Base-by-base conservation (phyloP, 768 basidiomycete species). In the Cystobasidium onofrii region DNA sequence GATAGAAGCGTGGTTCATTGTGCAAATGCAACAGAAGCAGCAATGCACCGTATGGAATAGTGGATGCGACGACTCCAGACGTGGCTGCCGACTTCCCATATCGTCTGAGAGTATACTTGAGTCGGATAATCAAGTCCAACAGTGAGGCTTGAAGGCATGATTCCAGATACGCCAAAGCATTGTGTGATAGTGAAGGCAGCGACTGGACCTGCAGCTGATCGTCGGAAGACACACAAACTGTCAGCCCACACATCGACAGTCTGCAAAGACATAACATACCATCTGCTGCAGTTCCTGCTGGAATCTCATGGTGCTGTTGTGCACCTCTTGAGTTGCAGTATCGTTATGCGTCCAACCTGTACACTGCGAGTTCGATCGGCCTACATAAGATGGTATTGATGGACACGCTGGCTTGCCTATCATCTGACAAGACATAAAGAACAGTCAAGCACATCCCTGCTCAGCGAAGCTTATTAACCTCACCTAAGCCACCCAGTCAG, bases 271-370 rank as follows among this genome's bases (percentile, higher is more conserved):
- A 60, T 29, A 10, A 7, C 69, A 18, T 31, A 71, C 69, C 27
- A 71, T 55, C 29, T 71, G 69, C 69, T 71, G 69, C 33, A 71
- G 52, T 44, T 71, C 69, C 34, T 71, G 69, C 55, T 36, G 33
- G 34, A 71, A 71, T n/a, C 54, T 33, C 69, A 71, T 71, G 2
- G 27, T 55, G 52, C 54, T 34, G 9, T 15, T 41, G 34, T 46
- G 18, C n/a, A n/a, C n/a, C n/a, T n/a, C n/a, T n/a, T n/a, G n/a
- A n/a, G n/a, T n/a, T n/a, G 12, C 43, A 34, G 25, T 64, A 29
- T 64, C 57, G 25, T 6, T 39, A 25, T n/a, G n/a, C 9, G 46
- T 4, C 3, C 46, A 50, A 50, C 10, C 46, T 50, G 46, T 20
- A n/a, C 46, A 15, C 9, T 7, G 39, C 15, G 39, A 50, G 4